These are phyloP conservation scores for Hansfordia pulvinata DNA, from an alignment of 2,329 filamentous ascomycete species.

Conservation along the genomic window DNA sequence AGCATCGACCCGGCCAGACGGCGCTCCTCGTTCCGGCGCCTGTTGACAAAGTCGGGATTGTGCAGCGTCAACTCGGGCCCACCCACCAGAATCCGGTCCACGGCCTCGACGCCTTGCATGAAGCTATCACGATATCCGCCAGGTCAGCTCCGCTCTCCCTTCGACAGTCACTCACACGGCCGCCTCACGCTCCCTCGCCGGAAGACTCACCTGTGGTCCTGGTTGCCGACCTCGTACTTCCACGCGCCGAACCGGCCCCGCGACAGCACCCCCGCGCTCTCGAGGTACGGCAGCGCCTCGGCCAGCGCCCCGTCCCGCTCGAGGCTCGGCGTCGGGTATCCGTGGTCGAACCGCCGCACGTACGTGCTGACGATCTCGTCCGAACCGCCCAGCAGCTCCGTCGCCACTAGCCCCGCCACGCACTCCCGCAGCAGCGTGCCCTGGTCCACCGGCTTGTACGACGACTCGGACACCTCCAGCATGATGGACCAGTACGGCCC, in stretches of 20 bases:
- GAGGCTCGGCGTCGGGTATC: slow-evolving; percentile 88
- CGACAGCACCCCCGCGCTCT: slow-evolving; percentile 83
- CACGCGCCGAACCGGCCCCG: slow-evolving; percentile 96
- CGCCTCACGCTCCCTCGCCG: too few relatives aligned
- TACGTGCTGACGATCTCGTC: slow-evolving; percentile 98
- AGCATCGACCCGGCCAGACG: slow-evolving; percentile 41
- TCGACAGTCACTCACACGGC: too few relatives aligned
- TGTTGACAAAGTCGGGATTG: slow-evolving; percentile 93
- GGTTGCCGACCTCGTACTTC: slow-evolving; percentile 91
- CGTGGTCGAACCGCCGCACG: slow-evolving; percentile 94
- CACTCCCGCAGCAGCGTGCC: slow-evolving; percentile 75
- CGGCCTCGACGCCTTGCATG: slow-evolving; percentile 91
- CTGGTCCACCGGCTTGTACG: slow-evolving; percentile 84
- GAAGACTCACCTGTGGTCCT: slow-evolving; percentile 94
- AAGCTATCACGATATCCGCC: too few relatives aligned
- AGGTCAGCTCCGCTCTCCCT: too few relatives aligned
- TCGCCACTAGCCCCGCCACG: slow-evolving; percentile 95
- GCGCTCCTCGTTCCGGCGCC: slow-evolving; percentile 53
- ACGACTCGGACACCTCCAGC: slow-evolving; percentile 93
- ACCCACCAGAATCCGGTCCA: slow-evolving; percentile 79
- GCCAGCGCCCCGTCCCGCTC: slow-evolving; percentile 93
- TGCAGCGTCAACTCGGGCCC: slow-evolving; percentile 86
- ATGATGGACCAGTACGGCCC: slow-evolving; percentile 99
- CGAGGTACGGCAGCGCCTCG: slow-evolving; percentile 82
- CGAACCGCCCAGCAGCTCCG: slow-evolving; percentile 78